Conservation (phyloP, 805 yeast genomes). For the Nakazawaea ishiwadae region DNA sequence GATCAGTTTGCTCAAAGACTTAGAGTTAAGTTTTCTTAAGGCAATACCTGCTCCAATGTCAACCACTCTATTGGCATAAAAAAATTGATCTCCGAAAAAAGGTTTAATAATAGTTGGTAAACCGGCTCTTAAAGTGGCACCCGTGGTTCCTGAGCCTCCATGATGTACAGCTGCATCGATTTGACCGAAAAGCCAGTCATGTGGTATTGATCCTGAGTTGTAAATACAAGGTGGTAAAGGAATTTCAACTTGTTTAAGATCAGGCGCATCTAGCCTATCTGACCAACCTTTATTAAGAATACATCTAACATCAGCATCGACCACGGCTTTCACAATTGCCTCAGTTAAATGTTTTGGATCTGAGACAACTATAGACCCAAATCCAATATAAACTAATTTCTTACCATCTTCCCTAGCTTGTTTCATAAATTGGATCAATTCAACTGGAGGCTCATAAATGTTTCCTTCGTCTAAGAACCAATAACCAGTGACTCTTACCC, state of each 20-base stretch:
- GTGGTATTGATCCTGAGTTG: conserved; percentile 74
- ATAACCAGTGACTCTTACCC: conserved; percentile 95
- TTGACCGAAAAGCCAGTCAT: conserved; percentile 89
- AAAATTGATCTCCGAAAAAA: conserved; percentile 94
- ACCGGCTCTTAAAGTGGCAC: conserved; percentile 84
- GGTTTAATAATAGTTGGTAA: conserved; percentile 89
- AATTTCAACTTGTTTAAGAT: conserved; percentile 30
- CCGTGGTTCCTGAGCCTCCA: conserved; percentile 97
- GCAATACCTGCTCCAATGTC: conserved; percentile 83
- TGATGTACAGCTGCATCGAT: conserved; percentile 95
- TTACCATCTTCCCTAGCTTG: conserved; percentile 56
- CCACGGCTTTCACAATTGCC: conserved; percentile 75
- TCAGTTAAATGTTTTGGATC: conserved; percentile 74
- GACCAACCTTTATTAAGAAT: conserved; percentile 95
- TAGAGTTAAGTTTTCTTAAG: conserved; percentile 61
- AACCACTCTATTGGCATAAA: conserved; percentile 82
- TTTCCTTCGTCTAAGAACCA: conserved; percentile 81
- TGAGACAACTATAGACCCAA: conserved; percentile 90
- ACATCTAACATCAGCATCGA: conserved; percentile 78
- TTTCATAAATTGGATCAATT: conserved; percentile 52
- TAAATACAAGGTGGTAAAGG: conserved; percentile 64
- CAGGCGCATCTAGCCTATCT: conserved; percentile 49
- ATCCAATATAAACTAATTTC: conserved; percentile 86
- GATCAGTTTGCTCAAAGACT: conserved; percentile 62
- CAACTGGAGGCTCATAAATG: conserved; percentile 55